These are phyloP conservation scores for Saccharomyces eubayanus DNA, from an alignment of 805 yeast species.

Conservation along the genomic window DNA sequence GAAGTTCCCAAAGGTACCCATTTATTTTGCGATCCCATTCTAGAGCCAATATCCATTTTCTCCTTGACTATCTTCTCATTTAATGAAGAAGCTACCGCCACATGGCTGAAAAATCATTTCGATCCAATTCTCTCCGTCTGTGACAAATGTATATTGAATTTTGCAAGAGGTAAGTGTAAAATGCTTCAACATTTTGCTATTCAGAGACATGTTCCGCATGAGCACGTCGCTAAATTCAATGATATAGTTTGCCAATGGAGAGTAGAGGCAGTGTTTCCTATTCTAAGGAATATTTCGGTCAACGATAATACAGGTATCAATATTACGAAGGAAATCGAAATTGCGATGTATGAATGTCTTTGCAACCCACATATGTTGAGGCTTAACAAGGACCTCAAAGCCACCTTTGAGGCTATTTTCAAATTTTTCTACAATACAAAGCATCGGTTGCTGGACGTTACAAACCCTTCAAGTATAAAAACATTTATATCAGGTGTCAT, in stretches of 20 bases:
- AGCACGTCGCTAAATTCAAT: conserved; percentile 30
- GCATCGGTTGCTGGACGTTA: conserved; percentile 21
- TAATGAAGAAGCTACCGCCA: conserved; percentile 37
- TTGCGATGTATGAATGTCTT: conserved; percentile 40
- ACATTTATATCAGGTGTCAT: conserved; percentile 43
- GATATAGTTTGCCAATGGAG: conserved; percentile 33
- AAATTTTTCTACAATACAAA: conserved; percentile 24
- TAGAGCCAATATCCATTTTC: conserved; percentile 44
- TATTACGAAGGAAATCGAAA: conserved; percentile 19
- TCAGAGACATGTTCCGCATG: conserved; percentile 42
- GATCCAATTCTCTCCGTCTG: conserved; percentile 40
- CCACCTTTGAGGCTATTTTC: conserved; percentile 33
- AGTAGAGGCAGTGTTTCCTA: conserved; percentile 19
- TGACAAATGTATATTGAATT: conserved; percentile 44
- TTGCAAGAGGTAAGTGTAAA: conserved; percentile 45
- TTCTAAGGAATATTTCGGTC: conserved; percentile 16
- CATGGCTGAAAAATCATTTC: conserved; percentile 36
- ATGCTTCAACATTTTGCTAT: conserved; percentile 45
- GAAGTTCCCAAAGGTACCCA: conserved; percentile 33
- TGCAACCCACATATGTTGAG: conserved; percentile 46
- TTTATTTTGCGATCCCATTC: conserved; percentile 47
- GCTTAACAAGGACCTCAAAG: conserved; percentile 29
- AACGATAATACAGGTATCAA: conserved; percentile 15
- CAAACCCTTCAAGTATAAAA: conserved; percentile 7
- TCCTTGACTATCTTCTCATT: conserved; percentile 55